Conservation (phyloP, 768 basidiomycete genomes). For the Agaricus subrufescens region DNA sequence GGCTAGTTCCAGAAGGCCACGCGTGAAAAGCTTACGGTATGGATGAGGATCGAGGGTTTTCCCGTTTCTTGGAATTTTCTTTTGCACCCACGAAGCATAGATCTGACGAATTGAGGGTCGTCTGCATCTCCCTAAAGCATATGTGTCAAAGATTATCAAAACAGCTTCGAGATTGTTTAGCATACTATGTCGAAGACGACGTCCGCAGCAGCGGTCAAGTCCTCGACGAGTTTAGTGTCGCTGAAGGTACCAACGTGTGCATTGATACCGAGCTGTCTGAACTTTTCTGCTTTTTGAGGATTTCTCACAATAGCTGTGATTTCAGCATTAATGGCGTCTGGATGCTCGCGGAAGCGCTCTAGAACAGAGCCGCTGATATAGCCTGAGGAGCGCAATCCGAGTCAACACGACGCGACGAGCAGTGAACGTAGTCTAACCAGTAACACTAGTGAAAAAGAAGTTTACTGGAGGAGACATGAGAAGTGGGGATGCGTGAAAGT, state of each 20-base stretch:
- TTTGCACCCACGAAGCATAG: slow-evolving; percentile 34
- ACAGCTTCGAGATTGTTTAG: neutral
- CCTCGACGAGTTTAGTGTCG: slow-evolving; percentile 32
- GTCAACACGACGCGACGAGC: neutral
- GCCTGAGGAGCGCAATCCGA: slow-evolving; percentile 20
- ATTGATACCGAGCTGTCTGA: slow-evolving; percentile 32
- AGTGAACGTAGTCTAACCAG: slow-evolving; percentile 23
- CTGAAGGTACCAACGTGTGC: slow-evolving; percentile 35
- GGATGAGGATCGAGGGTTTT: slow-evolving; percentile 30
- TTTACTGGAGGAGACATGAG: slow-evolving; percentile 12
- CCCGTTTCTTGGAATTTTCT: slow-evolving; percentile 28
- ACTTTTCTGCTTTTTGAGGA: slow-evolving; percentile 38
- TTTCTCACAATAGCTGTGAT: slow-evolving; percentile 43
- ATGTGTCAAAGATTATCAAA: neutral
- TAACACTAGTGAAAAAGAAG: slow-evolving; percentile 42
- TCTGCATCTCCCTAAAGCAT: slow-evolving; percentile 32
- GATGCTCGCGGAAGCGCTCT: slow-evolving; percentile 34
- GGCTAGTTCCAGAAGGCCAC: neutral
- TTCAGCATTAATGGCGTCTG: slow-evolving; percentile 27
- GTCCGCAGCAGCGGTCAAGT: slow-evolving; percentile 40
- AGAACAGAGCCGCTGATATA: slow-evolving; percentile 48
- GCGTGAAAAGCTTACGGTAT: slow-evolving; percentile 33
- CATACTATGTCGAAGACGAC: slow-evolving; percentile 38
- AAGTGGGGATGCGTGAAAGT: neutral
- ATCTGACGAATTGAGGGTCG: slow-evolving; percentile 30